Evolutionary conservation across 2,329 filamentous ascomycete species (phyloP), one percentile per base, ranked within the genome.

Genomic region (Epichloe baconii): DNA sequence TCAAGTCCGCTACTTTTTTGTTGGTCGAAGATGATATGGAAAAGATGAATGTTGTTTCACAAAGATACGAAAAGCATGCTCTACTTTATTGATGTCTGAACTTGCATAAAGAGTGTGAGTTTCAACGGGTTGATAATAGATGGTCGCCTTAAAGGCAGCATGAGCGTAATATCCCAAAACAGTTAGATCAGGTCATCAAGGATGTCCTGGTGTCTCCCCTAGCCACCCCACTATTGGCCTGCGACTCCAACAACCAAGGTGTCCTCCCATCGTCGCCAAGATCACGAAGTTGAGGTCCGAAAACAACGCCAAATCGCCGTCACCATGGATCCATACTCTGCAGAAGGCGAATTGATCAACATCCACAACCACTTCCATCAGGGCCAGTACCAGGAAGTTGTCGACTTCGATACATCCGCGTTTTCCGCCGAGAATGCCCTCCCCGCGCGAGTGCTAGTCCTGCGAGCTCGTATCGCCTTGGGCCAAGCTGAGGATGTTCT

Each of bases 341-440:
- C 80, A 57, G 82, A 85, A 68, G 81, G 81, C 70, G 82, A 86
- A 71, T 71, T 86, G 60, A 78, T 85, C 66, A 85, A 83, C 70
- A 78, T 85, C 57, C 80, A 84, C 72, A 84, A 79, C 68, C 68
- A 80, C 69, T 85, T 85, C 71, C 77, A 84, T 67, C 80, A 84
- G 68, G 89, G 87, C 64, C 90, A 95, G 74, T 95, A 88, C 76
- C 79, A 87, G 64, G 77, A 84, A 64, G 90, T 94, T 56, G 69
- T 94, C 68, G 85, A 93, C 71, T 95, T 89, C 71, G 85, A 94
- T 68, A 85, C 82, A 43, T 82, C 85, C 5, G 75, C 82, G 53
- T 85, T 97, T 63, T 93, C 87, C 44, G 59, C 82, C 56, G 81
- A 85, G 61, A 96, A 96, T 71, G 75, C 76, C 45, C 75, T 89